A percentile compares a stretch with the other conserved stretches of the same genome.
These are phyloP conservation scores for Nicotiana tomentosiformis DNA, from an alignment of 257 asterid species.

Conservation along the genomic window DNA sequence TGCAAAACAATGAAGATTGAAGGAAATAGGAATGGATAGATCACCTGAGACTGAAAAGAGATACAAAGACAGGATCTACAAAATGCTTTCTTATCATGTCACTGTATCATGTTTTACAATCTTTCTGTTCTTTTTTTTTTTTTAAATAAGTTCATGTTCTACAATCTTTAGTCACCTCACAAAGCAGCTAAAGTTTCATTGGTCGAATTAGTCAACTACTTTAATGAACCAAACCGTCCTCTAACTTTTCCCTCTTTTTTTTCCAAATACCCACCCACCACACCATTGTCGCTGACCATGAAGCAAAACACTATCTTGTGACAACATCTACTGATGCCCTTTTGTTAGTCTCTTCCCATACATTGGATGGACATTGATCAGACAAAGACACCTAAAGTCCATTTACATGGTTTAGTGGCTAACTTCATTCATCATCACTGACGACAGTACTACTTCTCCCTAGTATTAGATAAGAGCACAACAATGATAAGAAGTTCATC, in stretches of 20 bases:
- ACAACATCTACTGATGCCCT: background rate
- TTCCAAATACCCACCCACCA: background rate
- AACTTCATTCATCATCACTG: background rate
- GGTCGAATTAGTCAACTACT: background rate
- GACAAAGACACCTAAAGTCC: background rate
- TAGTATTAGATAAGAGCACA: background rate
- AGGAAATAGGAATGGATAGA: background rate
- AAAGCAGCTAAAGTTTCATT: background rate
- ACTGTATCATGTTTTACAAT: background rate
- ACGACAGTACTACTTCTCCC: background rate
- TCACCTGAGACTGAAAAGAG: background rate
- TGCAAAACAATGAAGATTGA: background rate
- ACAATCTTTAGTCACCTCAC: background rate
- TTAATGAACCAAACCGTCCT: background rate
- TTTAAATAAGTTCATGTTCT: background rate
- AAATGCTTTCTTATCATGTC: background rate
- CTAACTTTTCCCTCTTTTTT: background rate
- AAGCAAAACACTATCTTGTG: background rate
- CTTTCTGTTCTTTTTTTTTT: background rate
- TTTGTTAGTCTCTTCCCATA: background rate
- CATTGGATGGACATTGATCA: background rate
- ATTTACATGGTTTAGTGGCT: background rate
- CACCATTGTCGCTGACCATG: background rate
- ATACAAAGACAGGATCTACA: background rate
- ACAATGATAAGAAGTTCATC: background rate